These are phyloP conservation scores for Neurospora sp. DNA, from an alignment of 495 filamentous ascomycete species.

Conservation along the genomic window DNA sequence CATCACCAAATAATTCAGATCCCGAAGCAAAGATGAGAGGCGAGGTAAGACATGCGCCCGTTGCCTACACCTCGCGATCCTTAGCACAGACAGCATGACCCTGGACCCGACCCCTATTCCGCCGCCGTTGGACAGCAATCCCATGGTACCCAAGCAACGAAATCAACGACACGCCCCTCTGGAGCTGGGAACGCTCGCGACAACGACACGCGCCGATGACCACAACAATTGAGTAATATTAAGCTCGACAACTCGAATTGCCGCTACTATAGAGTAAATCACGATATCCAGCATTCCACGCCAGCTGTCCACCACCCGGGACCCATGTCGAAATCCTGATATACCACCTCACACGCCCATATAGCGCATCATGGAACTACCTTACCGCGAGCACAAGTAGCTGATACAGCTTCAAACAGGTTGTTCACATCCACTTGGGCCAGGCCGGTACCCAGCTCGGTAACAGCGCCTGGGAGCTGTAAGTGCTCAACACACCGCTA, in stretches of 20 bases:
- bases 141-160: neutral
- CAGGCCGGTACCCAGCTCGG: slow-evolving; percentile 90
- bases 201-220: neutral
- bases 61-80: neutral
- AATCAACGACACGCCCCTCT: neutral
- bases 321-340: neutral
- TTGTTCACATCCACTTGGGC: slow-evolving; percentile 85
- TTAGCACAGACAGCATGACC: slow-evolving; percentile 5
- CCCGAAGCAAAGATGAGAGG: slow-evolving; percentile 37
- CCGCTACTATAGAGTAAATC: neutral
- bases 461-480: slow-evolving; percentile 94
- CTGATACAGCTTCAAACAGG: slow-evolving; percentile 34
- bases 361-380: neutral
- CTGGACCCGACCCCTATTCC: slow-evolving; percentile 2
- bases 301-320: neutral
- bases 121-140: neutral
- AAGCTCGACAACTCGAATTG: neutral
- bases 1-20: slow-evolving; percentile 5
- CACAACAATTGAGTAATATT: neutral
- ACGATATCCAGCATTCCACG: neutral
- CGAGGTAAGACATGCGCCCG: slow-evolving; percentile 31
- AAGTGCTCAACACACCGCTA: slow-evolving; percentile 42
- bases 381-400: neutral
- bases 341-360: neutral
- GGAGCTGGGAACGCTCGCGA: neutral